Evolutionary conservation across 139 green algal species (phyloP).

Genomic region (Ettlia oleoabundans): DNA sequence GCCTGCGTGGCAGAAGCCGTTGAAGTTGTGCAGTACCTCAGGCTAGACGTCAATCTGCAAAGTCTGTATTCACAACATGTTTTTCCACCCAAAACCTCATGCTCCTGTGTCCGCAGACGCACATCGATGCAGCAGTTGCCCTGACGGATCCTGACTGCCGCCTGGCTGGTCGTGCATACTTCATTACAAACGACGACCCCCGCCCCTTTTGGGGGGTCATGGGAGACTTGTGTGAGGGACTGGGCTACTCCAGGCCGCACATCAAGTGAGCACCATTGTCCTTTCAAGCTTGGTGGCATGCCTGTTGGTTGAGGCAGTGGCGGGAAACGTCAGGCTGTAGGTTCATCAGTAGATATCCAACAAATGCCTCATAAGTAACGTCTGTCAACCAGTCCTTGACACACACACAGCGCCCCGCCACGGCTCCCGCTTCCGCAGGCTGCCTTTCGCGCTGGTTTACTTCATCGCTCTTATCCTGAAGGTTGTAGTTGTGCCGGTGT

Average conservation of each 20-base stretch:
- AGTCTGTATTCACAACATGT: no score
- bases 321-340: no score
- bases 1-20: no score
- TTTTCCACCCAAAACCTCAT: no score
- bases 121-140: constrained; percentile 66
- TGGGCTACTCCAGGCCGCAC: constrained; percentile 75
- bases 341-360: no score
- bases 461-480: constrained; percentile 77
- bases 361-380: no score
- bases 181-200: constrained; percentile 90
- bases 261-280: constrained; percentile 41
- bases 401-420: no score
- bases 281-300: background rate
- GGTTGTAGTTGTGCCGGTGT: constrained; percentile 73
- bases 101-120: constrained; percentile 5
- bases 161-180: constrained; percentile 78
- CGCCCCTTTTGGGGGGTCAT: constrained; percentile 87
- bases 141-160: constrained; percentile 41
- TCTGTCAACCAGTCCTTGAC: no score
- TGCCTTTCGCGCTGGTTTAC: constrained; percentile 80
- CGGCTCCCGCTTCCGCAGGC: constrained; percentile 55
- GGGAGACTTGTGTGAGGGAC: constrained; percentile 79
- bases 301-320: no score
- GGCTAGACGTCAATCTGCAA: no score
- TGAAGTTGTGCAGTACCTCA: no score